phyloP scores from a whole-genome alignment of 2,329 filamentous ascomycete species.

The Huntiella moniliformis region DNA sequence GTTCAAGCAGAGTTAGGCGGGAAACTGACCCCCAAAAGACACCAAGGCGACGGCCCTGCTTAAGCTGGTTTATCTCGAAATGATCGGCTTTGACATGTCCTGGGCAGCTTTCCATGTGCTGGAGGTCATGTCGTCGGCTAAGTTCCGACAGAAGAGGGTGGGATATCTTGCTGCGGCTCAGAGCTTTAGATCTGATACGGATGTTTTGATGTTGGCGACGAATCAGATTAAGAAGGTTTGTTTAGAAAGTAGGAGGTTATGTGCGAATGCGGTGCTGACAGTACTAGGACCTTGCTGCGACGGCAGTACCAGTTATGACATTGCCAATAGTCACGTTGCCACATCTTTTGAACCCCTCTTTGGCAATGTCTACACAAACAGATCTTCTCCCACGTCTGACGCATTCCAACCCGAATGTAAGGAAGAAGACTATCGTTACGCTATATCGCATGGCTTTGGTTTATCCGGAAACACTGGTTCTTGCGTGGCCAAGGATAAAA shows the following conservation, averaged over 20 bases:
- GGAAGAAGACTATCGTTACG: conserved; percentile 92
- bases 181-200: conserved; percentile 86
- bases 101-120: conserved; percentile 98
- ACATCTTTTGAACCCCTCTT: conserved; percentile 79
- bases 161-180: conserved; percentile 91
- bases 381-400: conserved; percentile 73
- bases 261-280: neutral
- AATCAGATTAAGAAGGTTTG: conserved; percentile 82
- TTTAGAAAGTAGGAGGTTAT: neutral
- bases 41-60: conserved; percentile 89
- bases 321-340: conserved; percentile 81
- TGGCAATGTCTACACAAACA: conserved; percentile 73
- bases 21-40: conserved; percentile 30
- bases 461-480: conserved; percentile 83
- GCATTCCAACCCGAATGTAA: conserved; percentile 67
- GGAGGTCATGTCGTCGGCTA: conserved; percentile 93
- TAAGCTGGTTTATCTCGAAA: conserved; percentile 94
- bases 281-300: conserved; percentile 50
- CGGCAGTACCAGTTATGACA: conserved; percentile 57
- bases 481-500: conserved; percentile 95
- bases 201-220: conserved; percentile 92
- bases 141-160: conserved; percentile 87
- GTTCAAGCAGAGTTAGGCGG: neutral
- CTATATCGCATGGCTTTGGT: conserved; percentile 84
- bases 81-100: conserved; percentile 99